A percentile compares a stretch with the other conserved stretches of the same genome.
phyloP scores from a whole-genome alignment of 2,329 filamentous ascomycete species.

The Sporothrix brunneoviolacea region DNA sequence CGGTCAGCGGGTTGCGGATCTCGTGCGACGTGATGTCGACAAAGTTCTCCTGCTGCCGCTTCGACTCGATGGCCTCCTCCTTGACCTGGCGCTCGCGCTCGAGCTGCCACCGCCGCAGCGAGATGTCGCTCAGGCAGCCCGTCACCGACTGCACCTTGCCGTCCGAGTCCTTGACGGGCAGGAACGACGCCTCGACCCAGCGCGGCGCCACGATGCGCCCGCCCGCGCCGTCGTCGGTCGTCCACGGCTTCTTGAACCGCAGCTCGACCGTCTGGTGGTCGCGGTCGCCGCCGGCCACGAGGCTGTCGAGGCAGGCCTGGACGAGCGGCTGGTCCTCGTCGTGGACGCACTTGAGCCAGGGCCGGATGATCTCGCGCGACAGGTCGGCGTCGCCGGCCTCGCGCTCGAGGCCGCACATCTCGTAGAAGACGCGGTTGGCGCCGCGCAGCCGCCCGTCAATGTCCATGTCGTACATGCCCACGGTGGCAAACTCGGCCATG shows the following conservation, averaged over 20 bases:
- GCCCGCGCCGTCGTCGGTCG: constrained; percentile 38
- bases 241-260: constrained; percentile 41
- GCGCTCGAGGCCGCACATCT: constrained; percentile 40
- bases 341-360: constrained; percentile 39
- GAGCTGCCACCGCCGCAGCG: constrained; percentile 44
- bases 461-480: constrained; percentile 49
- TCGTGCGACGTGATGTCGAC: constrained; percentile 71
- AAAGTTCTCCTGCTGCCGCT: constrained; percentile 70
- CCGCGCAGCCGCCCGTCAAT: constrained; percentile 42
- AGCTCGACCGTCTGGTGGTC: constrained; percentile 41
- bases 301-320: constrained; percentile 32
- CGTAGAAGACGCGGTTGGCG: constrained; percentile 48
- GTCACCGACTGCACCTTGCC: constrained; percentile 42
- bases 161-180: constrained; percentile 42
- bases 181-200: constrained; percentile 44
- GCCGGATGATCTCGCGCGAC: constrained; percentile 30
- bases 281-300: constrained; percentile 23
- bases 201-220: constrained; percentile 38
- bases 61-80: constrained; percentile 52
- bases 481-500: constrained; percentile 47
- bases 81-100: constrained; percentile 43
- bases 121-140: constrained; percentile 44
- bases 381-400: constrained; percentile 37
- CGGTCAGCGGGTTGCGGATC: constrained; percentile 66
- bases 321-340: constrained; percentile 39